Evolutionary conservation across 1,284 basidiomycete genomes (phyloP).

Genomic region (Rhodotorula mucilaginosa): DNA sequence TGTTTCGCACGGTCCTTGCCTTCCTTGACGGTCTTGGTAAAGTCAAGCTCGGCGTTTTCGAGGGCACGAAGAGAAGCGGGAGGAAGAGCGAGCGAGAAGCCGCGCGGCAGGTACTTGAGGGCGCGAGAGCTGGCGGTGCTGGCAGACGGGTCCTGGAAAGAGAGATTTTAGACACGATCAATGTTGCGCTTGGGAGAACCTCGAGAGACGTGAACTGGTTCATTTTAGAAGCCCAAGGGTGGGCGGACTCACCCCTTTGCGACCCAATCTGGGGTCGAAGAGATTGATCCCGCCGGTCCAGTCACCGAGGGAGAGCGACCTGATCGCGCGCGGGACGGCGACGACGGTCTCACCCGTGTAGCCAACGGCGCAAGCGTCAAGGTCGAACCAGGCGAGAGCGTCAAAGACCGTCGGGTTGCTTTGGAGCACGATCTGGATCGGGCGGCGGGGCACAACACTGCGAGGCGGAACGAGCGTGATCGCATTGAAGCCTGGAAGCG

Average conservation of each 20-base stretch:
- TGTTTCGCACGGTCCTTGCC: neutral
- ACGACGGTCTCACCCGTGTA: constrained; percentile 10
- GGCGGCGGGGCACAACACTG: neutral
- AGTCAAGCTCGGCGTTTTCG: neutral
- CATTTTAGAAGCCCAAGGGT: no score
- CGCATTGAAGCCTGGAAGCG: constrained; percentile 2
- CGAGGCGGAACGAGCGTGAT: constrained; percentile 16
- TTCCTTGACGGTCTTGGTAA: neutral
- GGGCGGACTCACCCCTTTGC: constrained; percentile 3
- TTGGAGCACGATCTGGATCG: constrained; percentile 14
- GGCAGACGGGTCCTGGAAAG: constrained; percentile 7
- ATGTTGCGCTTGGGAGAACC: neutral
- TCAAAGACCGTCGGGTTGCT: constrained; percentile 2
- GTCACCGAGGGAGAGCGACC: constrained; percentile 13
- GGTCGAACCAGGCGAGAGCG: constrained; percentile 7
- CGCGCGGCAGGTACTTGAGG: constrained; percentile 20
- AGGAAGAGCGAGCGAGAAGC: constrained; percentile 13
- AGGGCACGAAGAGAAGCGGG: neutral
- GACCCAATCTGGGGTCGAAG: constrained; percentile 12
- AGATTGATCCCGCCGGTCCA: constrained; percentile 13
- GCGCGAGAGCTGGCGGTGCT: constrained; percentile 6
- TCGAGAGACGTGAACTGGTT: no score
- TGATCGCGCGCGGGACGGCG: constrained; percentile 8
- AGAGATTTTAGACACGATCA: no score
- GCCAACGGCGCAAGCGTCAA: constrained; percentile 14